Conservation (phyloP, 331 rosid species). For the Malus hybrid region DNA sequence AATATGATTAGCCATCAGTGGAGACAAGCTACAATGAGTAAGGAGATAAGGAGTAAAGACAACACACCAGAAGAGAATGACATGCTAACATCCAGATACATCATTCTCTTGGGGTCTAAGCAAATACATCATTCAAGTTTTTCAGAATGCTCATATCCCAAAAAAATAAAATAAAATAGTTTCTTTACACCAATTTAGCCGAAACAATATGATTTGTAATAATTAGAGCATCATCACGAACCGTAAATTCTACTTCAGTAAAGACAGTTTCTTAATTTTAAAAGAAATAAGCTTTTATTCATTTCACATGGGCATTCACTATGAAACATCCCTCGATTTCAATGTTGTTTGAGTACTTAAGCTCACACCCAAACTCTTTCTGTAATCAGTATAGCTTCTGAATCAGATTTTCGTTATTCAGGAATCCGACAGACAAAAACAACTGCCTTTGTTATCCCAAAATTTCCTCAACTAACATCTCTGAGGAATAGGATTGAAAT, state of each 20-base stretch:
- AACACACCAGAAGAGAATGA: background rate
- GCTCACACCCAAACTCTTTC: background rate
- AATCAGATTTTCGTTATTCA: background rate
- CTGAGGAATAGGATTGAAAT: background rate
- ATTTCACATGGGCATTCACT: background rate
- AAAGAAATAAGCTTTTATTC: background rate
- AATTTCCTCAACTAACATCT: background rate
- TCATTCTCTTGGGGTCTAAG: background rate
- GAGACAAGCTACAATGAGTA: background rate
- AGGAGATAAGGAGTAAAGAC: background rate
- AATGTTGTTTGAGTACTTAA: background rate
- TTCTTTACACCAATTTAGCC: background rate
- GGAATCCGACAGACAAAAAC: background rate
- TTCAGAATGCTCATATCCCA: background rate
- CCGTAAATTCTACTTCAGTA: background rate
- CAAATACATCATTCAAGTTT: background rate
- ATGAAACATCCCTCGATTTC: background rate
- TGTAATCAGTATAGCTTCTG: background rate
- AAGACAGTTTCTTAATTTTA: background rate
- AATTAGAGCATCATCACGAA: background rate
- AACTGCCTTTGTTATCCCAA: background rate
- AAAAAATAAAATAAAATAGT: background rate
- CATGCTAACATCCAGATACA: background rate
- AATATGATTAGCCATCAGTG: conserved; percentile 8
- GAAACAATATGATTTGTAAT: background rate